Evolutionary conservation across 176 grass and related monocot genomes (phyloP), one percentile per base, ranked within the genome.

Genomic region (Elymus sibiricus): DNA sequence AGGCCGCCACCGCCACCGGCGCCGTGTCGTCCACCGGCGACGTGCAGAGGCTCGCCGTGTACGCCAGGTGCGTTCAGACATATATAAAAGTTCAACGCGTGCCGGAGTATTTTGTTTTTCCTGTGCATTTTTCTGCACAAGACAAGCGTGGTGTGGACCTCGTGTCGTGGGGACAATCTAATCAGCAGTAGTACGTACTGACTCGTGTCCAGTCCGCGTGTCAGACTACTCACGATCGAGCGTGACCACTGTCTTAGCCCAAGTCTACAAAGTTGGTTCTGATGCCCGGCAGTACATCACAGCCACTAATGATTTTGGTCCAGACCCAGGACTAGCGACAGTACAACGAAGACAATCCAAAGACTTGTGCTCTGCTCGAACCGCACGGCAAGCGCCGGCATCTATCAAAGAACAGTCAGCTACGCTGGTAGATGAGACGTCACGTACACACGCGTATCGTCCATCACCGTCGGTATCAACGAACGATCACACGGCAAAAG

Each of bases 1-100:
- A 5, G 4, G 26, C 65, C 25, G 22, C 64, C 61, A 6, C 65
- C 25, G 22, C 64, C 61, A 6, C 4, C 56, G 58, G 2, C 13
- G 77, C 22, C 35, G 5, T 7, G 49, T 53, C 12, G 58, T 79
- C 71, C 13, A 1, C 79, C 17, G 40, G 63, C 62, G 79, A 81
- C 40, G 79, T 49, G 17, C 40, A 32, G 79, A 64, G 25, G 59
- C 78, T 64, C 78, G 60, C 64, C 78, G 38, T 80, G 37, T 80
- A 64, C 38, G 78, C 78, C 59, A 44, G 60, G 78, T 80, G 15
- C 26, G 72, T 74, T 69, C 16, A 2, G 32, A 34, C 32, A 34
- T 34, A 29, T 16, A 51, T 6, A 51, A 51, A 51, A 17, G 47
- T 51, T 51, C 47, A 51, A 51, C 47, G 47, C 47, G 16, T 53